A percentile compares a stretch with the other conserved stretches of the same genome.
phyloP scores from a whole-genome alignment of 1,284 basidiomycete species.

The Ustilago curta region DNA sequence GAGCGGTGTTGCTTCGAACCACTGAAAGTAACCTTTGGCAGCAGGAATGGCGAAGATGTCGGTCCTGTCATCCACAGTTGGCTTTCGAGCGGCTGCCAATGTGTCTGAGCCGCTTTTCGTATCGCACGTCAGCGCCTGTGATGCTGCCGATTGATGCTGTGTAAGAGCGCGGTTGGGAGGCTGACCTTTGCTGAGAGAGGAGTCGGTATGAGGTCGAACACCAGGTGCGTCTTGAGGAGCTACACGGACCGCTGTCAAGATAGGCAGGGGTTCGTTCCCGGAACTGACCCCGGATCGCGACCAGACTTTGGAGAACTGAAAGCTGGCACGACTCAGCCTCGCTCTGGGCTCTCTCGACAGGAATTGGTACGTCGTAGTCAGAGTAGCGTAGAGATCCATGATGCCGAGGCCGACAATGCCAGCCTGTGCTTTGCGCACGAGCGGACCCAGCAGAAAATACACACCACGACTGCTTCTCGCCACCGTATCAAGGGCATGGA shows the following conservation, averaged over 20 bases:
- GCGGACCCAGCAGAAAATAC: constrained; percentile 64
- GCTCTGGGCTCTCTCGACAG: constrained; percentile 55
- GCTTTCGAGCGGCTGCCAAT: background rate
- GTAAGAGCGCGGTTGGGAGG: constrained; percentile 45
- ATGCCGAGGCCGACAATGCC: constrained; percentile 62
- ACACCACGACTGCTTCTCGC: constrained; percentile 58
- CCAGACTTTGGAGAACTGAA: constrained; percentile 65
- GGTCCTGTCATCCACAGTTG: constrained; percentile 8
- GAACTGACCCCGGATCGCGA: constrained; percentile 40
- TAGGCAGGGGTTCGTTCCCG: constrained; percentile 56
- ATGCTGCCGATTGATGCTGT: constrained; percentile 44
- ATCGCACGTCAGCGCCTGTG: constrained; percentile 20
- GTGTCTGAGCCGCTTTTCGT: background rate
- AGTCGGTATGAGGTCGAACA: constrained; percentile 41
- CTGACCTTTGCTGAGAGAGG: constrained; percentile 47
- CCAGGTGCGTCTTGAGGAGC: constrained; percentile 39
- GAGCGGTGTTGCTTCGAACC: constrained; percentile 68
- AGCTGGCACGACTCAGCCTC: constrained; percentile 58
- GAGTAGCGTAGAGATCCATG: constrained; percentile 67
- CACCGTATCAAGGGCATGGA: constrained; percentile 61
- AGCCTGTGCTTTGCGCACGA: constrained; percentile 58
- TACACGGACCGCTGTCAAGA: constrained; percentile 62
- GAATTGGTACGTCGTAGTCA: constrained; percentile 60
- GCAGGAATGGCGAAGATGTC: constrained; percentile 23
- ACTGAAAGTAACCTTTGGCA: constrained; percentile 59